Conservation (phyloP, 139 green algal genomes). For the Axilococcus clingmanii region DNA sequence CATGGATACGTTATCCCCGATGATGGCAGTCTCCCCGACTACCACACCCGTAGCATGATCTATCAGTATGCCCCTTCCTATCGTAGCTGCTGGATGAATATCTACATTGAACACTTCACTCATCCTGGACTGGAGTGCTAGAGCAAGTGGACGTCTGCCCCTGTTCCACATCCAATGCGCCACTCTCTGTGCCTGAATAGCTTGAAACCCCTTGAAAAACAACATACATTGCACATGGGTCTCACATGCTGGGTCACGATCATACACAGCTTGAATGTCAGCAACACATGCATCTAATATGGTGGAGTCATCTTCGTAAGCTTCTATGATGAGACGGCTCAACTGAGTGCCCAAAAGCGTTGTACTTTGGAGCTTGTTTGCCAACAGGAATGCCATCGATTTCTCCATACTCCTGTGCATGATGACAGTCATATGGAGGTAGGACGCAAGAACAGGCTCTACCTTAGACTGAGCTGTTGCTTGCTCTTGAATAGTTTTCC, state of each 20-base stretch:
- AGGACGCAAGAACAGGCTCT: conserved; percentile 85
- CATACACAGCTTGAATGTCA: conserved; percentile 69
- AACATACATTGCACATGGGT: conserved; percentile 75
- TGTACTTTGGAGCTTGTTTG: conserved; percentile 82
- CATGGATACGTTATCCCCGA: conserved; percentile 91
- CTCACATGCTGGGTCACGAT: conserved; percentile 87
- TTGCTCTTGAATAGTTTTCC: conserved; percentile 49
- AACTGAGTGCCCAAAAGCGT: conserved; percentile 91
- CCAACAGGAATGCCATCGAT: conserved; percentile 82
- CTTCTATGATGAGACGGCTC: conserved; percentile 75
- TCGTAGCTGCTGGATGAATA: conserved; percentile 84
- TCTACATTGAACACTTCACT: conserved; percentile 83
- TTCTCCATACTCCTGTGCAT: conserved; percentile 74
- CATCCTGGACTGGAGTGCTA: conserved; percentile 63
- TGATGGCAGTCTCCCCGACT: conserved; percentile 90
- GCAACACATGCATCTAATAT: conserved; percentile 57
- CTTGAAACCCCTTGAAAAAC: conserved; percentile 94
- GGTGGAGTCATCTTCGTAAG: conserved; percentile 31
- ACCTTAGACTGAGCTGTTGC: conserved; percentile 33
- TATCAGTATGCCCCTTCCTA: conserved; percentile 90
- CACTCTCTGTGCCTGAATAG: conserved; percentile 87
- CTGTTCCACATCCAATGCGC: conserved; percentile 78
- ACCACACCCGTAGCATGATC: conserved; percentile 81
- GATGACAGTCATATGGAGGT: conserved; percentile 89
- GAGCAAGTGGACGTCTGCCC: conserved; percentile 64